Conservation (phyloP, 2,329 filamentous ascomycete genomes). For the Epichloe brachyelytri region DNA sequence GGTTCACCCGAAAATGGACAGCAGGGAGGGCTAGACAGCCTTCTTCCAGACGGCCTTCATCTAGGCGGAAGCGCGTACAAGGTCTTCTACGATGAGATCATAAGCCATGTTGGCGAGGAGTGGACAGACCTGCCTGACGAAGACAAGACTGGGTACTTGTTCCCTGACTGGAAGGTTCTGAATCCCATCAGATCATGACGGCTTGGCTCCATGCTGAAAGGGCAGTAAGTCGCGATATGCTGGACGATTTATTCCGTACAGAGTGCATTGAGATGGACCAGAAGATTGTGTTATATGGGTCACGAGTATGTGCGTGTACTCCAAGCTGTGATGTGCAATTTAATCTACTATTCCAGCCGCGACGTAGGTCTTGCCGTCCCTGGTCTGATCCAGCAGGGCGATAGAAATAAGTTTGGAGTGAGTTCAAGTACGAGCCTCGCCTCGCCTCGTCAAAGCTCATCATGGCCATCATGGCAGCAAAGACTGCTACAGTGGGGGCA, state of each 20-base stretch:
- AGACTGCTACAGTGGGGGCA: too few species aligned
- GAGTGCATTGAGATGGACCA: background rate
- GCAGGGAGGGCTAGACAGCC: slow-evolving; percentile 35
- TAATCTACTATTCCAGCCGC: too few species aligned
- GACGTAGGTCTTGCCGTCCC: too few species aligned
- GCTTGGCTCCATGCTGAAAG: background rate
- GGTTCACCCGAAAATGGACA: slow-evolving; percentile 37
- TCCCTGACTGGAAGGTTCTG: slow-evolving; percentile 35
- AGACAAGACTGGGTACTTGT: slow-evolving; percentile 27
- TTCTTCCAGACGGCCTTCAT: slow-evolving; percentile 47
- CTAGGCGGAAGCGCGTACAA: slow-evolving; percentile 40
- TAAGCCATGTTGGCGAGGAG: slow-evolving; percentile 33
- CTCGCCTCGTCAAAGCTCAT: too few species aligned
- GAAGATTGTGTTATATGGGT: too few species aligned
- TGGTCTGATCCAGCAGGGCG: too few species aligned
- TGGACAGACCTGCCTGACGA: slow-evolving; percentile 24
- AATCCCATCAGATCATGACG: slow-evolving; percentile 1
- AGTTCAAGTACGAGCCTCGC: too few species aligned
- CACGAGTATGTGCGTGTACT: too few species aligned
- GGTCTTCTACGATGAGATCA: slow-evolving; percentile 36
- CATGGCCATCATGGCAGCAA: too few species aligned
- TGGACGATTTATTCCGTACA: background rate
- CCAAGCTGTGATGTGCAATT: too few species aligned
- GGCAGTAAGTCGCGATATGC: too few species aligned
- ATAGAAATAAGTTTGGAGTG: too few species aligned